Percentiles rank a stretch among this genome's conserved stretches.
These are phyloP conservation scores for Eimeria praecox DNA, from an alignment of 169 alveolate species.

Conservation along the genomic window DNA sequence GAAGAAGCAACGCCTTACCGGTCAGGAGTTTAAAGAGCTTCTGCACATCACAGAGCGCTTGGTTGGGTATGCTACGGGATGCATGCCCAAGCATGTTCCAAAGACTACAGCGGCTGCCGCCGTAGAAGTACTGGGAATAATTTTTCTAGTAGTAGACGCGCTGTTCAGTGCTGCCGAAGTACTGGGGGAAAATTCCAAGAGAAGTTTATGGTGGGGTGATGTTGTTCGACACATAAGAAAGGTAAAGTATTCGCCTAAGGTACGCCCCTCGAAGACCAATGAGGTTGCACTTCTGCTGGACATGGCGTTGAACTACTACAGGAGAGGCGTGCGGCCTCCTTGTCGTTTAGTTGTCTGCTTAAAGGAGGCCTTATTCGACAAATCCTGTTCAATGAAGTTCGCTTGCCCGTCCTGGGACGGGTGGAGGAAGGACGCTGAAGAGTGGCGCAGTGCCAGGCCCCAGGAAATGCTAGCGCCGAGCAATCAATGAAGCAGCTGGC, in stretches of 20 bases:
- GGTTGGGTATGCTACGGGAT: background rate
- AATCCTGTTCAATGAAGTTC: background rate
- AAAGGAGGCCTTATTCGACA: background rate
- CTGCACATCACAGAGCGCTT: conserved; percentile 1
- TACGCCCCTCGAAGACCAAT: background rate
- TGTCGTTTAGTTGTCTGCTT: background rate
- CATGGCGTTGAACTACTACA: background rate
- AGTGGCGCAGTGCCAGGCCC: background rate
- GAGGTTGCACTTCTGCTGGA: background rate
- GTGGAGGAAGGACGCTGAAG: background rate
- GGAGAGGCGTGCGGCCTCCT: conserved; percentile 16
- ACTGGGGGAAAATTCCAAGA: conserved; percentile 11
- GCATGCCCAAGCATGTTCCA: background rate
- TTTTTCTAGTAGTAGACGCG: conserved; percentile 1
- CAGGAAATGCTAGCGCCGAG: background rate
- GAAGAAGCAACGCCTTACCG: background rate
- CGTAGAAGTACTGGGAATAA: background rate
- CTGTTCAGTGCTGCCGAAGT: conserved; percentile 32
- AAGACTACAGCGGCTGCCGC: background rate
- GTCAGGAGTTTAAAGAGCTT: background rate
- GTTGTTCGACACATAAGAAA: background rate
- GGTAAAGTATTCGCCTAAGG: background rate
- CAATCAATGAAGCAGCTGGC: background rate
- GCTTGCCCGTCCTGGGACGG: background rate
- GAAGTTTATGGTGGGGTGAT: background rate